Evolutionary conservation across 2,329 filamentous ascomycete species (phyloP).

Genomic region (Neobulgaria alba): DNA sequence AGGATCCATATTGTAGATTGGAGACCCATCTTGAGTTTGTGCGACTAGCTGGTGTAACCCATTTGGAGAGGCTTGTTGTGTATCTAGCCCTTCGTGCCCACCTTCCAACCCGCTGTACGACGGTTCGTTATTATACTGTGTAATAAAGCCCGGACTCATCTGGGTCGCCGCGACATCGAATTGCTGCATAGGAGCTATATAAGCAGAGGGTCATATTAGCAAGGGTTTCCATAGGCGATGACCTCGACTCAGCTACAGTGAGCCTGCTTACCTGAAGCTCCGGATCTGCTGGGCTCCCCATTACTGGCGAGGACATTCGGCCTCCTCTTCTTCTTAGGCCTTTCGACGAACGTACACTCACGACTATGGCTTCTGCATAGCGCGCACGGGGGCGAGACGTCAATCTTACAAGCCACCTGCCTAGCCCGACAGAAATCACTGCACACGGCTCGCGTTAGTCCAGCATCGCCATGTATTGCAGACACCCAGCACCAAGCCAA

Average conservation of each 20-base stretch:
- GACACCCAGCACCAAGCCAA: no score
- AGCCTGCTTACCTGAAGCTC: conserved; percentile 19
- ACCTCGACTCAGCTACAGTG: no score
- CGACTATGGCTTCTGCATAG: conserved; percentile 35
- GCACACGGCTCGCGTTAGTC: no score
- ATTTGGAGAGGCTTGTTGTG: conserved; percentile 18
- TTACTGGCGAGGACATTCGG: conserved; percentile 19
- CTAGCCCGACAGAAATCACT: conserved; percentile 38
- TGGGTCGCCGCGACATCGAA: conserved; percentile 19
- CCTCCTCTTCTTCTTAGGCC: conserved; percentile 28
- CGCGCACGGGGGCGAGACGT: conserved; percentile 34
- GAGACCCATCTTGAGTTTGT: conserved; percentile 20
- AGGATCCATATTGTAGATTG: conserved; percentile 23
- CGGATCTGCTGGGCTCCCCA: conserved; percentile 14
- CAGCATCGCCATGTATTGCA: no score
- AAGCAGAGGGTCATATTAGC: neutral
- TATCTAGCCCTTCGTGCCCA: conserved; percentile 13
- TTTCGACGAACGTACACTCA: conserved; percentile 37
- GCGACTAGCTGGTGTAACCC: conserved; percentile 18
- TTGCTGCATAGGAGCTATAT: conserved; percentile 19
- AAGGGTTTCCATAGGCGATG: no score
- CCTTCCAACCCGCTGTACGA: conserved; percentile 20
- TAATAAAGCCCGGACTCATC: conserved; percentile 24
- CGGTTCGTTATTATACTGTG: conserved; percentile 22
- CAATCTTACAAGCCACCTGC: conserved; percentile 37